phyloP scores from a whole-genome alignment of 1,139 yeast genomes.

The Suhomyces atakaporum region DNA sequence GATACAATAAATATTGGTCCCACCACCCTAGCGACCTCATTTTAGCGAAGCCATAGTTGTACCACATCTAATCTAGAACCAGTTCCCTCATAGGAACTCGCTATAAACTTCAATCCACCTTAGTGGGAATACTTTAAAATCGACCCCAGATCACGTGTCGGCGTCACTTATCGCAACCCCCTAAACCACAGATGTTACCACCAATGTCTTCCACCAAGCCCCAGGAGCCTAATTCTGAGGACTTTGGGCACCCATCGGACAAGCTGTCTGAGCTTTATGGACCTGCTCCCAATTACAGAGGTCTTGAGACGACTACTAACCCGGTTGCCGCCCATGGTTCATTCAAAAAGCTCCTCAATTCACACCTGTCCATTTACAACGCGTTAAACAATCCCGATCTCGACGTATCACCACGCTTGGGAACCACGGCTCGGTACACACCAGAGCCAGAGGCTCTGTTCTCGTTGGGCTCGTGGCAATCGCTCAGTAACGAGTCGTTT shows the following conservation, averaged over 20 bases:
- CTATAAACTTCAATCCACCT: no score
- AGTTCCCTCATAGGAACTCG: no score
- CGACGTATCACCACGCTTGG: conserved; percentile 25
- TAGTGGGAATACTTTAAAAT: no score
- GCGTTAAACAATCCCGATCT: conserved; percentile 47
- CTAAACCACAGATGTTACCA: conserved; percentile 1
- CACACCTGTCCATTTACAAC: conserved; percentile 44
- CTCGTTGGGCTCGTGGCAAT: conserved; percentile 25
- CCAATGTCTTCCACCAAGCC: background rate
- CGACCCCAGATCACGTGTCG: conserved; percentile 9
- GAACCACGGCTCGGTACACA: conserved; percentile 10
- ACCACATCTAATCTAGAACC: no score
- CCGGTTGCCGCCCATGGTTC: conserved; percentile 4
- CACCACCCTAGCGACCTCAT: no score
- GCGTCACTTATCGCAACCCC: conserved; percentile 8
- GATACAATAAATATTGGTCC: no score
- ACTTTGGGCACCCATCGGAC: background rate
- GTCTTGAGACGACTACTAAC: no score
- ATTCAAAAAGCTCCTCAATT: conserved; percentile 28
- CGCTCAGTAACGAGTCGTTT: conserved; percentile 16
- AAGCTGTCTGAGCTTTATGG: no score
- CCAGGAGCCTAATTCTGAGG: background rate
- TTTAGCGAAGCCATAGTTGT: no score
- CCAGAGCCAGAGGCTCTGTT: conserved; percentile 20
- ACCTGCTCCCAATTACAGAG: no score